Percentiles rank a stretch among this genome's conserved stretches.
Evolutionary conservation across 2,329 filamentous ascomycete species (phyloP).

Genomic region (Exophiala aquamarina): DNA sequence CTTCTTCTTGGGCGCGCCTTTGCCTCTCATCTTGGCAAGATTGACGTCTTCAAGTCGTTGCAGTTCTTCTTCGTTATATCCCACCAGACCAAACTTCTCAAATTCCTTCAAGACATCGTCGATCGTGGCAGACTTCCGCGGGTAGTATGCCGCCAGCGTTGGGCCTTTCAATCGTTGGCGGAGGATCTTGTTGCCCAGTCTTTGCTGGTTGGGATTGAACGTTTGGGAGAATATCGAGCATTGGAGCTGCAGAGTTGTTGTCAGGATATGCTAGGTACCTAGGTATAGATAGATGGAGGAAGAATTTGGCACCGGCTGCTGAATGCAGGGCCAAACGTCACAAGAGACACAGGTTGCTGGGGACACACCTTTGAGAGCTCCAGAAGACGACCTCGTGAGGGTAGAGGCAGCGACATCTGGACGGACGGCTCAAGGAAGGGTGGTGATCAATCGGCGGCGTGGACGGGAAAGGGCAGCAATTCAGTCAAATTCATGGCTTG

Average conservation of each 20-base stretch:
- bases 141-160: conserved; percentile 82
- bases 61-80: conserved; percentile 73
- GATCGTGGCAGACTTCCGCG: conserved; percentile 69
- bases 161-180: conserved; percentile 87
- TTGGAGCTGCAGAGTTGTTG: conserved; percentile 62
- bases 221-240: conserved; percentile 88
- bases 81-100: conserved; percentile 61
- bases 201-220: conserved; percentile 80
- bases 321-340: background rate
- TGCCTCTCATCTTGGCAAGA: conserved; percentile 72
- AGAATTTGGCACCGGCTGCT: background rate
- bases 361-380: conserved; percentile 25
- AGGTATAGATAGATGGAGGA: too few species aligned
- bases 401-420: conserved; percentile 17
- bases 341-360: background rate
- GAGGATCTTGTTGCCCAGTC: conserved; percentile 88
- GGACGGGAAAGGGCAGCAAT: too few species aligned
- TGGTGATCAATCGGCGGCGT: too few species aligned
- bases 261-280: too few species aligned
- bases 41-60: conserved; percentile 73
- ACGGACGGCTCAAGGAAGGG: too few species aligned
- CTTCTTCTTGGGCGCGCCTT: conserved; percentile 90
- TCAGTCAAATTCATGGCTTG: too few species aligned
- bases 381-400: conserved; percentile 23
- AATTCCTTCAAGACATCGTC: conserved; percentile 72